These are phyloP conservation scores for Croton laevigatus DNA, from an alignment of 441 rosid species.

Conservation along the genomic window DNA sequence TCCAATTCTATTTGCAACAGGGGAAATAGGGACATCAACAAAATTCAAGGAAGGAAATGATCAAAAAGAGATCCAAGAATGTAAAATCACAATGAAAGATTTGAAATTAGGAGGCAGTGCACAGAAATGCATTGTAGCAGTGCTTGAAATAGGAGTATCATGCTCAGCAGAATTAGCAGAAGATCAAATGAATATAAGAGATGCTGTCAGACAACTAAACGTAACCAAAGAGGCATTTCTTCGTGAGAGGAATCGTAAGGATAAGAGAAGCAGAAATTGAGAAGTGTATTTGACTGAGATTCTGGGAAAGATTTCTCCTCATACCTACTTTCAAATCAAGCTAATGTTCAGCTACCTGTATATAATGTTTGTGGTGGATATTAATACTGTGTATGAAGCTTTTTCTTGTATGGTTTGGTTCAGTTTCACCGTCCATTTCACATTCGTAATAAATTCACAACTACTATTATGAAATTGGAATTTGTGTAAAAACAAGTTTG, in stretches of 20 bases:
- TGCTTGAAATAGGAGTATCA: neutral
- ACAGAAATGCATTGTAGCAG: neutral
- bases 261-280: too few species aligned
- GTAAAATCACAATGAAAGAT: neutral
- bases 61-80: neutral
- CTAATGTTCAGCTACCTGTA: too few species aligned
- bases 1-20: neutral
- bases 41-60: neutral
- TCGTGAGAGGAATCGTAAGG: neutral
- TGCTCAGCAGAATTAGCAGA: neutral
- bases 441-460: too few species aligned
- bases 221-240: neutral
- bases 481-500: too few species aligned
- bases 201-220: neutral
- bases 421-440: too few species aligned
- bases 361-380: too few species aligned
- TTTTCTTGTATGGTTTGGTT: too few species aligned
- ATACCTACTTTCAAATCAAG: too few species aligned
- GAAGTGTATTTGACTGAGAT: too few species aligned
- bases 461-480: too few species aligned
- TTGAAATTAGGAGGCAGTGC: neutral
- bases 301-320: too few species aligned
- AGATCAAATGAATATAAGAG: neutral
- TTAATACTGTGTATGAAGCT: too few species aligned
- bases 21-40: neutral